Percentiles rank a stretch among this genome's conserved stretches.
Evolutionary conservation across 208 protist genomes (phyloP).

Genomic region (Borovskyia barvae): DNA sequence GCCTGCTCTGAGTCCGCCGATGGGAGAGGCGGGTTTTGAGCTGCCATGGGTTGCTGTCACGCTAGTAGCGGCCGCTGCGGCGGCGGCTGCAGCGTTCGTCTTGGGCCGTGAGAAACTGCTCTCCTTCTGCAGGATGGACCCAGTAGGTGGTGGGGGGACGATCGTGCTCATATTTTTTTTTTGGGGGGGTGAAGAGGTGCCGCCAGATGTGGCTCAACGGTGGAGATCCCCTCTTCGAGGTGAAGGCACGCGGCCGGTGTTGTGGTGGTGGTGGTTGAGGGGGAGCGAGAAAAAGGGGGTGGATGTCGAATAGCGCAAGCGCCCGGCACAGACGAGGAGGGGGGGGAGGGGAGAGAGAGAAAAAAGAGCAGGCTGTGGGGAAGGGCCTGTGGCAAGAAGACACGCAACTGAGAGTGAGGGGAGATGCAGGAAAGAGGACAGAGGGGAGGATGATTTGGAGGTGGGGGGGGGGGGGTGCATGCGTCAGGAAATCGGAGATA

Average conservation of each 20-base stretch:
- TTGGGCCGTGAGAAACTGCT: slow-evolving; percentile 34
- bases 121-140: slow-evolving; percentile 28
- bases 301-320: too few relatives aligned
- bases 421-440: neutral
- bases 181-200: neutral
- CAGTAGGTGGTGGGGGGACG: slow-evolving; percentile 19
- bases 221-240: too few relatives aligned
- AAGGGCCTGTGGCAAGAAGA: too few relatives aligned
- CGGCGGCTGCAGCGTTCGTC: slow-evolving; percentile 4
- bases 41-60: neutral
- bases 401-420: neutral
- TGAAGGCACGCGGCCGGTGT: too few relatives aligned
- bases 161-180: slow-evolving; percentile 18
- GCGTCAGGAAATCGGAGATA: too few relatives aligned
- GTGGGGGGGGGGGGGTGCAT: too few relatives aligned
- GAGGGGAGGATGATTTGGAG: neutral
- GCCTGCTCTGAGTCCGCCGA: neutral
- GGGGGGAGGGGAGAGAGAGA: too few relatives aligned
- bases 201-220: too few relatives aligned
- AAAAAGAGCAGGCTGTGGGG: too few relatives aligned
- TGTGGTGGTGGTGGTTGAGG: too few relatives aligned
- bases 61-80: neutral
- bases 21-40: neutral
- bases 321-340: too few relatives aligned
- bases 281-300: neutral